These are phyloP conservation scores for Retiboletus fuscus DNA, from an alignment of 1,284 basidiomycete genomes.

Conservation along the genomic window DNA sequence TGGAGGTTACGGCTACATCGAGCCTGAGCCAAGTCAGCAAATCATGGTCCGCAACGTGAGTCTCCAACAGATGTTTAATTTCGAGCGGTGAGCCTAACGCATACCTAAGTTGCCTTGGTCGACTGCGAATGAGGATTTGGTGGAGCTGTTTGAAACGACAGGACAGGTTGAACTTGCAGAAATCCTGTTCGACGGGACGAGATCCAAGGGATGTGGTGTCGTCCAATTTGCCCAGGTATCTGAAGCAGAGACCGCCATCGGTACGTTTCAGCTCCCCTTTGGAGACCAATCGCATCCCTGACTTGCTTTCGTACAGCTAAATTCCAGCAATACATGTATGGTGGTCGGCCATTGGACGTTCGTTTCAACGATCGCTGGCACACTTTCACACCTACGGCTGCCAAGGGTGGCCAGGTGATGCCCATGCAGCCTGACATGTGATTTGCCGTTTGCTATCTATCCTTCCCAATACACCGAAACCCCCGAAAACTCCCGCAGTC, in stretches of 20 bases:
- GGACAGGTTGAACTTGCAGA: constrained; percentile 95
- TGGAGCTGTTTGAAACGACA: constrained; percentile 97
- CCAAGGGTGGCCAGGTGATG: constrained; percentile 81
- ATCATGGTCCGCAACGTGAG: constrained; percentile 97
- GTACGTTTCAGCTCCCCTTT: constrained; percentile 53
- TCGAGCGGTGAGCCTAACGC: neutral
- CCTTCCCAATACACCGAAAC: neutral
- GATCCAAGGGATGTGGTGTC: constrained; percentile 94
- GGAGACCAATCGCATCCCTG: neutral
- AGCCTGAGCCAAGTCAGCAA: constrained; percentile 90
- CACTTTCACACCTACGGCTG: constrained; percentile 85
- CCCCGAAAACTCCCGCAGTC: constrained; percentile 6
- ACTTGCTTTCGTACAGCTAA: constrained; percentile 67
- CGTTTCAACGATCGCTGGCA: constrained; percentile 94
- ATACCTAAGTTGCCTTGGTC: constrained; percentile 90
- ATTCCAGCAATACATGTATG: constrained; percentile 93
- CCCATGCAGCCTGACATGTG: constrained; percentile 65
- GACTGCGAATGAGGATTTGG: constrained; percentile 97
- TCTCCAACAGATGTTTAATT: constrained; percentile 34
- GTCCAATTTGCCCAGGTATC: constrained; percentile 92
- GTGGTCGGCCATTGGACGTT: constrained; percentile 87
- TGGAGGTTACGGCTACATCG: constrained; percentile 49
- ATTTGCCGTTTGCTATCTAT: constrained; percentile 12
- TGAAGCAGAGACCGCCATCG: constrained; percentile 95
- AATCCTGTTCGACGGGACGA: constrained; percentile 89